Evolutionary conservation across 2,329 filamentous ascomycete genomes (phyloP).

Genomic region (Aspergillus sergii): DNA sequence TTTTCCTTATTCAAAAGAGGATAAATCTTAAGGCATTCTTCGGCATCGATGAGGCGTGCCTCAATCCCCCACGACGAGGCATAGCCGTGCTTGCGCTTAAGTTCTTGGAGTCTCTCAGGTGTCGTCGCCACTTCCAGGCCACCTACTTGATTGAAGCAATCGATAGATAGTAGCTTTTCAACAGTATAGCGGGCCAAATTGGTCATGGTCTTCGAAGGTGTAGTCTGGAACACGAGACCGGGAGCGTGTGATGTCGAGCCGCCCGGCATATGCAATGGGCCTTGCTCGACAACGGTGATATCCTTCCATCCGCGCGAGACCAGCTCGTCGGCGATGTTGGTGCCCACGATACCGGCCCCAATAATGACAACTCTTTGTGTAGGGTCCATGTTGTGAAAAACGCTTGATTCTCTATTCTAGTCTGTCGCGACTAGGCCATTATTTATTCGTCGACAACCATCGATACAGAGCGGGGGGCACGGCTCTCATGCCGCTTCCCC

Average conservation of each 20-base stretch:
- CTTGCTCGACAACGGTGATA: conserved; percentile 67
- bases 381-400: background rate
- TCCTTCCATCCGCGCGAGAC: conserved; percentile 63
- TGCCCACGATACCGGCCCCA: conserved; percentile 66
- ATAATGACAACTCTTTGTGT: conserved; percentile 59
- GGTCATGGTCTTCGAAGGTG: conserved; percentile 51
- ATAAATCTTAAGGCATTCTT: conserved; percentile 58
- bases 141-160: conserved; percentile 65
- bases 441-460: background rate
- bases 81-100: conserved; percentile 65
- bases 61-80: conserved; percentile 64
- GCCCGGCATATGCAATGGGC: conserved; percentile 63
- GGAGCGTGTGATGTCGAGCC: conserved; percentile 68
- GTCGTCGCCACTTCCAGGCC: conserved; percentile 66
- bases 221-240: conserved; percentile 67
- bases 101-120: conserved; percentile 59
- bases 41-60: conserved; percentile 52
- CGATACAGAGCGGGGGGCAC: background rate
- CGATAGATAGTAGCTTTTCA: conserved; percentile 59
- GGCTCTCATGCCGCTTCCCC: background rate
- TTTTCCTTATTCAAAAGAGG: conserved; percentile 57
- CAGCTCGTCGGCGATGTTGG: conserved; percentile 66
- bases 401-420: background rate
- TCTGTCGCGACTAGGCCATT: background rate
- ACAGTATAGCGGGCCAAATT: conserved; percentile 64